Percentiles rank a stretch among this genome's conserved stretches.
Conservation (phyloP, 2,329 filamentous ascomycete genomes). For the Diaporthe sp. region DNA sequence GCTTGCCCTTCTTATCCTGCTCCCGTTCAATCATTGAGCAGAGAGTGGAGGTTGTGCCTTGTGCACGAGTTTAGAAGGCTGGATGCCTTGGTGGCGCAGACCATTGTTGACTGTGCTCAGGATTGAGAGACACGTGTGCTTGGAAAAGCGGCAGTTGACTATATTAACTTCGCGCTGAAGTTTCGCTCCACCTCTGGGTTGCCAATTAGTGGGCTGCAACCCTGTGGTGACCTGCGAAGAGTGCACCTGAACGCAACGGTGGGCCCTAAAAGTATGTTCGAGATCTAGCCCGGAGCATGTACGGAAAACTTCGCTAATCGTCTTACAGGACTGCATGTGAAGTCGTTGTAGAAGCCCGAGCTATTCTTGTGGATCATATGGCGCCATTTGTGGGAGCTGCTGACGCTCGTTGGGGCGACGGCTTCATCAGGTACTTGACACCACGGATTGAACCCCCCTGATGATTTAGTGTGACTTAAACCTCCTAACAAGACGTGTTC, state of each 20-base stretch:
- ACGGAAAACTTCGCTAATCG: background rate
- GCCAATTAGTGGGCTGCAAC: slow-evolving; percentile 3
- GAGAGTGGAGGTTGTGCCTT: background rate
- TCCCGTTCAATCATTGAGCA: background rate
- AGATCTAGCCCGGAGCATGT: background rate
- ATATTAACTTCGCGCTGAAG: background rate
- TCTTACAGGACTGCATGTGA: background rate
- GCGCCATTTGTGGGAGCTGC: background rate
- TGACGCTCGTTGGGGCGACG: background rate
- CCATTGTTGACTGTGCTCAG: background rate
- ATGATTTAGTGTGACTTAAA: background rate
- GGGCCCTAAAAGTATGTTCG: background rate
- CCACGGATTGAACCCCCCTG: background rate
- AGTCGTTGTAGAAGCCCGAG: background rate
- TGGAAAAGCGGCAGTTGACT: background rate
- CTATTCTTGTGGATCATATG: background rate
- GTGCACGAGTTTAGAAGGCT: background rate
- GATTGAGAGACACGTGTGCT: too few species aligned
- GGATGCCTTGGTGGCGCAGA: background rate
- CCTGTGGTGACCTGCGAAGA: background rate
- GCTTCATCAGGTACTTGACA: background rate
- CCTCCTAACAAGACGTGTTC: background rate
- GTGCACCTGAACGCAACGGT: slow-evolving; percentile 1
- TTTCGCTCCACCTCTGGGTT: background rate
- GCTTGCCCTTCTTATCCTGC: background rate